Evolutionary conservation across 1,284 basidiomycete species (phyloP).

Genomic region (Vanrija sp.): DNA sequence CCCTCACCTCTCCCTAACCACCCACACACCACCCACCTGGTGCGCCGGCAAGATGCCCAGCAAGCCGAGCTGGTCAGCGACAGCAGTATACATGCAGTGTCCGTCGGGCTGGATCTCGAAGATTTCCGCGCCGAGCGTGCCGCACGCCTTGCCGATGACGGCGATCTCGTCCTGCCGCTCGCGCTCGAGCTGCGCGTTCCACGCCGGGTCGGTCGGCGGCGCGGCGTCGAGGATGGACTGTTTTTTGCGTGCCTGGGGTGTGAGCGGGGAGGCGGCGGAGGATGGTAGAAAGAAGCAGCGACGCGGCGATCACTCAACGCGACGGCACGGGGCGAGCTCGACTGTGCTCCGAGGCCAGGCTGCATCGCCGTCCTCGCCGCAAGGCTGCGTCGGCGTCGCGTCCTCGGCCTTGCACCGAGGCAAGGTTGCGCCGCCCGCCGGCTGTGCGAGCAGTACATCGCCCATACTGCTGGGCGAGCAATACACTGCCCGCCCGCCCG

Average conservation of each 20-base stretch:
- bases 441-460: no score
- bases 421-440: no score
- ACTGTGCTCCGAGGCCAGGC: no score
- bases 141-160: constrained; percentile 66
- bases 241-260: constrained; percentile 68
- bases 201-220: constrained; percentile 59
- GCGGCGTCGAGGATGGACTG: constrained; percentile 62
- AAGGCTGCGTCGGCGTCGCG: no score
- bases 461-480: no score
- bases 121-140: constrained; percentile 63
- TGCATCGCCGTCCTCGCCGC: no score
- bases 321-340: neutral
- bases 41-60: constrained; percentile 36
- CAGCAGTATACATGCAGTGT: constrained; percentile 88
- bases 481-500: no score
- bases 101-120: constrained; percentile 90
- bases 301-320: neutral
- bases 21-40: constrained; percentile 22
- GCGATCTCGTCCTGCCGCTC: constrained; percentile 69
- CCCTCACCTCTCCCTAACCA: no score
- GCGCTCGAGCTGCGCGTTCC: constrained; percentile 62
- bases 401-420: no score
- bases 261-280: neutral
- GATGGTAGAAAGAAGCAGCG: neutral
- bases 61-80: constrained; percentile 68